Percentiles rank a stretch among this genome's conserved stretches.
Evolutionary conservation across 2,329 filamentous ascomycete genomes (phyloP).

Genomic region (Fusarium globosum): DNA sequence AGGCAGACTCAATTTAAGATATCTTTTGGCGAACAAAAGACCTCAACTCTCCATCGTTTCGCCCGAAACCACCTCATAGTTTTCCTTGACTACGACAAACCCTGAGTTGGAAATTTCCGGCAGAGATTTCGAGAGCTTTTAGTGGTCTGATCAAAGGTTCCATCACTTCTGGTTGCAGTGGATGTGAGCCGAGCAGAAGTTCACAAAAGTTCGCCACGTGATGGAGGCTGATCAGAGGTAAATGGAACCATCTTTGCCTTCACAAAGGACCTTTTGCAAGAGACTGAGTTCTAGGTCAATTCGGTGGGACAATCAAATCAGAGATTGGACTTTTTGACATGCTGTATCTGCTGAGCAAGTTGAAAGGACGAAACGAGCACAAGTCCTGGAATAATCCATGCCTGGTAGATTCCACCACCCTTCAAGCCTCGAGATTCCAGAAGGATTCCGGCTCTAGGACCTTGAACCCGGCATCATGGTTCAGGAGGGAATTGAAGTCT

Average conservation of each 20-base stretch:
- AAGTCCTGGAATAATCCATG: not conserved
- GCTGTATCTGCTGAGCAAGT: not conserved
- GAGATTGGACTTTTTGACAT: not conserved
- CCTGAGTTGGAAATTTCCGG: not conserved
- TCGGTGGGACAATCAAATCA: conserved; percentile 12
- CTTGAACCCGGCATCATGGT: conserved; percentile 1
- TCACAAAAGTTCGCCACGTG: conserved; percentile 38
- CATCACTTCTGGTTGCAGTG: conserved; percentile 17
- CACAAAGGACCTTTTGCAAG: conserved; percentile 31
- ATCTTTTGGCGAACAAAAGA: not conserved
- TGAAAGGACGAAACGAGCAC: not conserved
- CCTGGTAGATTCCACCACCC: not conserved
- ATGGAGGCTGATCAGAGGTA: conserved; percentile 1
- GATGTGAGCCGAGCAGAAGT: conserved; percentile 5
- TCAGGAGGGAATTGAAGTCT: not conserved
- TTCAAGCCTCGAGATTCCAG: conserved; percentile 7
- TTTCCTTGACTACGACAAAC: not conserved
- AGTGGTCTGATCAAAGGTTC: conserved; percentile 36
- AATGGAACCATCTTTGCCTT: conserved; percentile 24
- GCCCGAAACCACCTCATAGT: not conserved
- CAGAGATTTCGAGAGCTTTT: conserved; percentile 9
- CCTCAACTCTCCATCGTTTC: not conserved
- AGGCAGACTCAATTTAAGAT: not conserved
- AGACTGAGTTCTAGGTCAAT: not conserved
- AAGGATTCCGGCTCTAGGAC: conserved; percentile 12